A percentile compares a stretch with the other conserved stretches of the same genome.
Conservation (phyloP, 768 basidiomycete genomes). For the Mycena capillaripes region DNA sequence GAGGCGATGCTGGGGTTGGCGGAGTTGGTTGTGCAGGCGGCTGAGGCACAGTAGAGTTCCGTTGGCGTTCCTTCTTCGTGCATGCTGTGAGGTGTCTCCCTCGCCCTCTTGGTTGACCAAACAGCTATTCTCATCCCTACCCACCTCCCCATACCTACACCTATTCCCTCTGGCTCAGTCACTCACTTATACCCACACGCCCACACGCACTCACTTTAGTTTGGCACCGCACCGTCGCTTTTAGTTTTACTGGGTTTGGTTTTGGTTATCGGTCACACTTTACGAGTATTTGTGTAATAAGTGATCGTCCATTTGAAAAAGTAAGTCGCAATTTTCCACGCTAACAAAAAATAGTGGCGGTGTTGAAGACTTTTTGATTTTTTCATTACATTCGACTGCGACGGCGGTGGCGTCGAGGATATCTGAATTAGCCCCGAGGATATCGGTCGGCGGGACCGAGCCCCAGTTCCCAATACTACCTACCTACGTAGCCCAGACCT, state of each 20-base stretch:
- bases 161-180: background rate
- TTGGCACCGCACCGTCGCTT: background rate
- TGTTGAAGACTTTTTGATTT: too few relatives aligned
- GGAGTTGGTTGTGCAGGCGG: background rate
- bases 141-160: background rate
- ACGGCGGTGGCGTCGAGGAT: too few relatives aligned
- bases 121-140: background rate
- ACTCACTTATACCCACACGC: background rate
- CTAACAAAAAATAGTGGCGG: too few relatives aligned
- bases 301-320: too few relatives aligned
- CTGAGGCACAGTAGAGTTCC: background rate
- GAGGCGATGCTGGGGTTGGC: constrained; percentile 1
- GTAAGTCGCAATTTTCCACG: too few relatives aligned
- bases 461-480: too few relatives aligned
- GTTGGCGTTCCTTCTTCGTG: background rate
- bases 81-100: background rate
- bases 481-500: too few relatives aligned
- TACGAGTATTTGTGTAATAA: too few relatives aligned
- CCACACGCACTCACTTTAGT: background rate
- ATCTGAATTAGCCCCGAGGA: too few relatives aligned
- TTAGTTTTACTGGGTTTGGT: background rate
- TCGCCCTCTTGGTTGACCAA: background rate
- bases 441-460: too few relatives aligned
- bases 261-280: background rate
- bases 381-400: too few relatives aligned